Evolutionary conservation across 2,329 filamentous ascomycete species (phyloP), one percentile per base, ranked within the genome.

Genomic region (Ascochyta pisi): DNA sequence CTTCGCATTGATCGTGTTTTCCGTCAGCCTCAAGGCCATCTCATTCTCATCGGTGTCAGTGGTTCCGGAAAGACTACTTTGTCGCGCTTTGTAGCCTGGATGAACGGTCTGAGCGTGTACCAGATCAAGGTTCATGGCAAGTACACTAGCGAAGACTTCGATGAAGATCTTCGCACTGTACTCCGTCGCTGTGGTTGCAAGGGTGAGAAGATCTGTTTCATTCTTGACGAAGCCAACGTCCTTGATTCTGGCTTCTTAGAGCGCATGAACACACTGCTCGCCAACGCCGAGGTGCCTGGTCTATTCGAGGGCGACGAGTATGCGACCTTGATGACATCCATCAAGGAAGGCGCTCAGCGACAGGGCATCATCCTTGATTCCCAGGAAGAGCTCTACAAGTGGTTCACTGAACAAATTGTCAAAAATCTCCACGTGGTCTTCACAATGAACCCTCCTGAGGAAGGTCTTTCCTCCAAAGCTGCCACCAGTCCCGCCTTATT

Each of bases 61-160:
- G 96, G 95, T 65, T 96, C 92, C 81, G 95, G 95, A 78, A 99
- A 99, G 82, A 99, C 95, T 4, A 99, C 95, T 0, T 80, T 99
- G 12, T 98, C 96, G 29, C 89, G 96, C 54, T 99, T 99, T 63
- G 95, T 99, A 58, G 95, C 95, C 42, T 99, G 95, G 95, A 99
- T 99, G 95, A 99, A 99, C 70, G 96, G 96, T 56, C 83, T 99
- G 58, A 96, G 94, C 74, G 93, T 99, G 37, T 99, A 97, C 84
- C 95, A 99, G 79, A 99, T 99, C 84, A 99, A 99, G 82, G 95
- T 99, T 0, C 95, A 99, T 70, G 95, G 95, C 63, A 97, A 94
- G 74, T 99, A 99, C 78, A 97, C 95, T 15, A 91, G 91, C 1
- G 95, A 98, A 73, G 95, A 99, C 78, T 99, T 99, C 72, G 95